Conservation (phyloP, 179 eudicot species). For the Gypsophila paniculata region DNA sequence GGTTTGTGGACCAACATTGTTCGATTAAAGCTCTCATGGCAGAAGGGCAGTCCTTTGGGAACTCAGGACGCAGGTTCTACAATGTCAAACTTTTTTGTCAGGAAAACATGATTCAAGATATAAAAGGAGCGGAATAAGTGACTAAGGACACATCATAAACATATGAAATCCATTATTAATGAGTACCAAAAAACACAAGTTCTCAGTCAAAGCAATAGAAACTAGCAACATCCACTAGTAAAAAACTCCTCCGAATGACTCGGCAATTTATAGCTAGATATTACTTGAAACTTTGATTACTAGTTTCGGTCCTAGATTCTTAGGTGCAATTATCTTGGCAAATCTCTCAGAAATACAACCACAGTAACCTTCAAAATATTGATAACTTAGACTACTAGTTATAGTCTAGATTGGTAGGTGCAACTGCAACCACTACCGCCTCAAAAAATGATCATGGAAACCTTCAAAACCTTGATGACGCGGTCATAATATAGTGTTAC, state of each 20-base stretch:
- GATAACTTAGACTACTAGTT: too few relatives aligned
- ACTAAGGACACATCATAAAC: neutral
- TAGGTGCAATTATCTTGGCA: too few relatives aligned
- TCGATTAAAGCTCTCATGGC: slow-evolving; percentile 78
- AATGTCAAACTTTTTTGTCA: slow-evolving; percentile 25
- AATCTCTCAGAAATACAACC: too few relatives aligned
- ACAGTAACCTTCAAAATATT: too few relatives aligned
- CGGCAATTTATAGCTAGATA: neutral
- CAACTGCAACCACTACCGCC: too few relatives aligned
- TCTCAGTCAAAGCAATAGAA: neutral
- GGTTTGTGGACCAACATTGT: slow-evolving; percentile 82
- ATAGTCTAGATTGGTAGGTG: too few relatives aligned
- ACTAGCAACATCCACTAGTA: neutral
- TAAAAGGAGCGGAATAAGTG: neutral
- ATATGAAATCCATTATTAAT: neutral
- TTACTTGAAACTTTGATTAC: neutral
- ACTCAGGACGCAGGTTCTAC: slow-evolving; percentile 69
- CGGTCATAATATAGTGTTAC: too few relatives aligned
- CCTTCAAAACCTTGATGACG: too few relatives aligned
- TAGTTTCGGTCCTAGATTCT: neutral
- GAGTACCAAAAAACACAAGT: too few relatives aligned
- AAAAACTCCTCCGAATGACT: neutral
- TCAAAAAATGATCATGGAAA: too few relatives aligned
- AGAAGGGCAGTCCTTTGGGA: slow-evolving; percentile 61
- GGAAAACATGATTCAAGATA: neutral